A percentile compares a stretch with the other conserved stretches of the same genome.
These are phyloP conservation scores for Crassisporium funariophilum DNA, from an alignment of 768 basidiomycete species.

Conservation along the genomic window DNA sequence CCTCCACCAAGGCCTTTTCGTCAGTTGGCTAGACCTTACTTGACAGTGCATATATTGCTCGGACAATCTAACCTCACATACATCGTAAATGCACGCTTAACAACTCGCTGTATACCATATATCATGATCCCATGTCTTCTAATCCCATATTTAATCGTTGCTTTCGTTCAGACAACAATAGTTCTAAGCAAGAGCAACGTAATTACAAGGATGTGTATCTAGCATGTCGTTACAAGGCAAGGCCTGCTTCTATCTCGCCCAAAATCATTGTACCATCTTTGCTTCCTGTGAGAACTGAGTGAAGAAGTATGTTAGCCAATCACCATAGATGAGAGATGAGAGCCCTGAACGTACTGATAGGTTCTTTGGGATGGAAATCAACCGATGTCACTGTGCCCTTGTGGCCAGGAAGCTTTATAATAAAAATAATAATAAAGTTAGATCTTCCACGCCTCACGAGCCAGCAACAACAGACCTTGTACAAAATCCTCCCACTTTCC, in stretches of 20 bases:
- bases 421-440: background rate
- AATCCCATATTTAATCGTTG: slow-evolving; percentile 12
- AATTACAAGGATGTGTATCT: slow-evolving; percentile 1
- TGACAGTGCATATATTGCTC: too few relatives aligned
- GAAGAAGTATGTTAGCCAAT: slow-evolving; percentile 1
- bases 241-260: slow-evolving; percentile 82
- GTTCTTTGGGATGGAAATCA: slow-evolving; percentile 95
- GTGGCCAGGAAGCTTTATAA: slow-evolving; percentile 82
- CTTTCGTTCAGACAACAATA: slow-evolving; percentile 9
- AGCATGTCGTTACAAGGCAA: slow-evolving; percentile 37
- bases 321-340: background rate
- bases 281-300: slow-evolving; percentile 83
- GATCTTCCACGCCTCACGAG: background rate
- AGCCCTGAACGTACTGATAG: slow-evolving; percentile 69
- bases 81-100: slow-evolving; percentile 4
- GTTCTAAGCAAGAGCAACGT: too few relatives aligned
- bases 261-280: slow-evolving; percentile 92
- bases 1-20: too few relatives aligned
- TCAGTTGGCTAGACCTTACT: too few relatives aligned
- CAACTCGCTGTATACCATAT: slow-evolving; percentile 11
- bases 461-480: slow-evolving; percentile 60
- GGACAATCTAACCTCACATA: slow-evolving; percentile 7
- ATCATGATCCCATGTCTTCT: slow-evolving; percentile 6
- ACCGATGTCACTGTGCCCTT: slow-evolving; percentile 96
- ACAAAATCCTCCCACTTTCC: slow-evolving; percentile 71